Evolutionary conservation across 129 eudicot genomes (phyloP), one percentile per base, ranked within the genome.

Genomic region (Cynara cardunculus): DNA sequence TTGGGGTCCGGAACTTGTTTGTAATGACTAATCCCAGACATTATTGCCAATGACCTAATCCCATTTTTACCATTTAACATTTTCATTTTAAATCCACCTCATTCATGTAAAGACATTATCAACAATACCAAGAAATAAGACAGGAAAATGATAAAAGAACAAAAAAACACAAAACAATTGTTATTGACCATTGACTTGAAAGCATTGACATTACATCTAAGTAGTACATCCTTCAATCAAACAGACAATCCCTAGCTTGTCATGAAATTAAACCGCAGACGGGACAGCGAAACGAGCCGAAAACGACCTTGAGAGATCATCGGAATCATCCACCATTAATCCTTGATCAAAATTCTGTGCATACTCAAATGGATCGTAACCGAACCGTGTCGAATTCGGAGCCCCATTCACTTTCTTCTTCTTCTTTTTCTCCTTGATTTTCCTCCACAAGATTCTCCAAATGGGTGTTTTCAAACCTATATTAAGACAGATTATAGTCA

Each of bases 251-350:
- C 59, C 67, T 83, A 71, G 56, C 27, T 21, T 76, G 64, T 53
- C 22, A 53, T 53, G 31, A 70, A 77, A 22, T 56, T 6, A 56
- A 7, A 59, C 68, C 2, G 4, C 69, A 68, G 81, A 53, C 1
- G 96, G 85, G 80, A 86, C 93, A 24, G 97, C 97, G 25, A 92
- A 92, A 16, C 93, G 91, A 84, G 97, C 93, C 3, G 97, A 92
- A 75, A 92, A 92, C 1, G 96, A 87, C 18, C 92, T 76, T 1
- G 88, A 82, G 21, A 92, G 81, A 37, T 82, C 90, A 75, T 87
- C 97, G 13, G 65, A 80, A 71, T 77, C 86, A 71, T 80, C 84
- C 80, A 80, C 77, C 80, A 56, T 46, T 14, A 35, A 78, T 1
- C 91, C 91, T 25, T 87, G 84, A 85, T 92, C 97, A 22, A 90